Evolutionary conservation across 192 early-diverging fungal species (phyloP).

Genomic region (Coemansia sp.): DNA sequence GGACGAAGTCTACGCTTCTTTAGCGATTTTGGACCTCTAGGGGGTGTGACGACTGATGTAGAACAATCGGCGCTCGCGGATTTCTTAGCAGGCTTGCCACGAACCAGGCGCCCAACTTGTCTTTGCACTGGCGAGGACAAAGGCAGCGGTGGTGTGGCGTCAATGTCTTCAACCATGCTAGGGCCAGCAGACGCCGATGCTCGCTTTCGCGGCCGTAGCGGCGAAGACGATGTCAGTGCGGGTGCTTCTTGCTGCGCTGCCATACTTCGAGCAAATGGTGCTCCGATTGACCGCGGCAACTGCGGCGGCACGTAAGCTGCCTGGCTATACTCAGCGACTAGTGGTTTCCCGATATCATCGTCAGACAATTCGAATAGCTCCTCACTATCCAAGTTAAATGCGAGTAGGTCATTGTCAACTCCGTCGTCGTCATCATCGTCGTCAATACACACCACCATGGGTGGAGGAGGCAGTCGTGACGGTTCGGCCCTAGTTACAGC

Average conservation of each 20-base stretch:
- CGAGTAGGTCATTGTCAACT: slow-evolving; percentile 13
- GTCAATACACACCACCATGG: slow-evolving; percentile 16
- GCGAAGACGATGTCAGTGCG: background rate
- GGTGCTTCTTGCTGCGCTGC: background rate
- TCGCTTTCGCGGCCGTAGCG: slow-evolving; percentile 5
- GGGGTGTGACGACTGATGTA: background rate
- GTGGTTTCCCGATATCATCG: slow-evolving; percentile 10
- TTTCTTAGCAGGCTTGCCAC: background rate
- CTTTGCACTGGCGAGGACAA: slow-evolving; percentile 12
- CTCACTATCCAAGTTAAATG: slow-evolving; percentile 27
- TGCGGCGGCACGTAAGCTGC: background rate
- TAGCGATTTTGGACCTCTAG: background rate
- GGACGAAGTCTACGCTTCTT: slow-evolving; percentile 15
- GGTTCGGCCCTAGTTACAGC: background rate
- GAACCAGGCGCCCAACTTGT: slow-evolving; percentile 2
- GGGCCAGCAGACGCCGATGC: background rate
- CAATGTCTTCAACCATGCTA: background rate
- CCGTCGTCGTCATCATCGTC: slow-evolving; percentile 30
- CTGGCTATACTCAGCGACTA: background rate
- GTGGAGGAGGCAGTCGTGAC: background rate
- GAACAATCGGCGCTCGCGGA: background rate
- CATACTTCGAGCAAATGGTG: background rate
- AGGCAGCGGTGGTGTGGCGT: background rate
- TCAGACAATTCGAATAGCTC: slow-evolving; percentile 41
- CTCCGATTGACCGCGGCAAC: background rate